phyloP scores from a whole-genome alignment of 495 filamentous ascomycete species.

The Paragyromitra xinjiangensis region DNA sequence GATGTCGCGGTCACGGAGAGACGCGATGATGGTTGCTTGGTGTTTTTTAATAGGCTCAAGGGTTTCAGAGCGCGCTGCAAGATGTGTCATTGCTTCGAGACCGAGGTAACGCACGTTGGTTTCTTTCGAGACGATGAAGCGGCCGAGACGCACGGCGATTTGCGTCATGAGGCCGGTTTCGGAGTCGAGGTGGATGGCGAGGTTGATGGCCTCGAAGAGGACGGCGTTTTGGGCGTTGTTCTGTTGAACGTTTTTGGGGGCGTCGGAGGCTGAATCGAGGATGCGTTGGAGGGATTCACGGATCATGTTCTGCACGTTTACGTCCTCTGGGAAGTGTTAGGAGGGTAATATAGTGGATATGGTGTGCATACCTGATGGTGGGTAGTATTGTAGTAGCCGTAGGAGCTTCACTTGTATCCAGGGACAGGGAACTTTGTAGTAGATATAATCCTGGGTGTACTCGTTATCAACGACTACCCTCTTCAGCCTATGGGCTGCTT shows the following conservation, averaged over 20 bases:
- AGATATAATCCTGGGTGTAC: slow-evolving; percentile 86
- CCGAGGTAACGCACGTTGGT: slow-evolving; percentile 98
- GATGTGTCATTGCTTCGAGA: slow-evolving; percentile 96
- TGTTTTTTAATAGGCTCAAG: slow-evolving; percentile 98
- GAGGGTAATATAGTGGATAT: background rate
- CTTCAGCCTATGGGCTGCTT: slow-evolving; percentile 88
- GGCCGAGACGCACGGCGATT: slow-evolving; percentile 90
- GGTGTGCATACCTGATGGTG: slow-evolving; percentile 78
- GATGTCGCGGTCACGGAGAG: slow-evolving; percentile 94
- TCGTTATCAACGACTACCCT: slow-evolving; percentile 88
- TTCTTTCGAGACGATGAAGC: slow-evolving; percentile 95
- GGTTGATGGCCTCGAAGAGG: slow-evolving; percentile 97
- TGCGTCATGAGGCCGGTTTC: slow-evolving; percentile 96
- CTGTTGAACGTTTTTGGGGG: slow-evolving; percentile 98
- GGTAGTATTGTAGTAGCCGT: slow-evolving; percentile 91
- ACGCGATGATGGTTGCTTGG: slow-evolving; percentile 92
- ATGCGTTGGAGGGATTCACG: slow-evolving; percentile 90
- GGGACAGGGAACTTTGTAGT: slow-evolving; percentile 98
- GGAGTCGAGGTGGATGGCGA: slow-evolving; percentile 98
- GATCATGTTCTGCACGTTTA: slow-evolving; percentile 88
- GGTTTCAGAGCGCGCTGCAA: slow-evolving; percentile 92
- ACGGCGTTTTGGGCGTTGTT: slow-evolving; percentile 99
- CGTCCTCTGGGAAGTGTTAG: slow-evolving; percentile 74
- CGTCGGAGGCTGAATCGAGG: slow-evolving; percentile 86
- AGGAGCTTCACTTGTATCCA: slow-evolving; percentile 98